Base-by-base conservation (phyloP, 306 rosid species). In the Lathyrus aphaca region DNA sequence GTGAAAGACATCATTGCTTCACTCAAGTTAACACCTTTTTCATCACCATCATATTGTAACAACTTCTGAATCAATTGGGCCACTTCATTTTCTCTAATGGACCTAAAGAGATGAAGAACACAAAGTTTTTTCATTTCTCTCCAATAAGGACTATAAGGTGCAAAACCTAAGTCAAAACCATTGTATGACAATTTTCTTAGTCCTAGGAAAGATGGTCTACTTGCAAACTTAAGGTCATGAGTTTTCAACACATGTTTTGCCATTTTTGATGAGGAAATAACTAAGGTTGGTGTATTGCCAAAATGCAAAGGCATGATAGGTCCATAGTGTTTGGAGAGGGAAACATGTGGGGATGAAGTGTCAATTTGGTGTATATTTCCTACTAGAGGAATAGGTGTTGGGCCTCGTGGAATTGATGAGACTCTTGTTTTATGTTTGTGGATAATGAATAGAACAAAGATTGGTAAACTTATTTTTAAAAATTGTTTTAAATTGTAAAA, bases 321-420 rank as follows among this genome's bases (percentile, higher is more conserved):
- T 1, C 89, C 89, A 13, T 86, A 61, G 8, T 8, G 70, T 49
- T 70, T 78, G 45, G 91, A 69, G 19, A 71, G 51, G 35, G 61
- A 74, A 8, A 18, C 54, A 44, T 86, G 77, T n/a, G 51, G 58
- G 6, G 84, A 37, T 55, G 74, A 69, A 15, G 8, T 13, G 12
- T 75, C 64, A 59, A 87, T 64, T 1, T 66, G 89, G 82, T 83
- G 91, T 0, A 88, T 64, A 66, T 88, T 84, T 2, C 91, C 91
- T 0, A 86, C 76, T n/a, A 86, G 21, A 8, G 95, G 95, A 74
- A 88, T 86, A 8, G 64, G 64, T 4, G 55, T 69, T 51, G 95
- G 95, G 23, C 83, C 73, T 0, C 91, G 91, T 32, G 90, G 83
- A 30, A 23, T 60, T 15, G 5, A 8, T 6, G 63, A 5, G 12